Evolutionary conservation across 441 rosid species (phyloP).

Genomic region (Pelargonium myrrhifolium): DNA sequence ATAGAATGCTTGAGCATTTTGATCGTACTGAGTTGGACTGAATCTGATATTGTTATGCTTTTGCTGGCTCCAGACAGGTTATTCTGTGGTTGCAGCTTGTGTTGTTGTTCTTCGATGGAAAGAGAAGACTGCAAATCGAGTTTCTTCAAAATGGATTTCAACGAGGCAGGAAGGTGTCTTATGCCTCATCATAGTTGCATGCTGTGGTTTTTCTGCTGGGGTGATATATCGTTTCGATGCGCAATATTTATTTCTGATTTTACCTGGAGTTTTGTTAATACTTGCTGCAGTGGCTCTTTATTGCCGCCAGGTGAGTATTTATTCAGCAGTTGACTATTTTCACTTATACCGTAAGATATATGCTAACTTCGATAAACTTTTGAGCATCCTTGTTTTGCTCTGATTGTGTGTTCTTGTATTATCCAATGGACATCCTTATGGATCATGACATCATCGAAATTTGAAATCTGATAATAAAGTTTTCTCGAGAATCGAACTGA

Average conservation of each 20-base stretch:
- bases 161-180: conserved; percentile 69
- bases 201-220: conserved; percentile 73
- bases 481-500: too few relatives aligned
- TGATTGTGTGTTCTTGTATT: too few relatives aligned
- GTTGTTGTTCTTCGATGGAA: conserved; percentile 76
- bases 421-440: too few relatives aligned
- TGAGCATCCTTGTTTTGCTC: too few relatives aligned
- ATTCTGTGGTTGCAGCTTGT: conserved; percentile 93
- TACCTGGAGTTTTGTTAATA: conserved; percentile 44
- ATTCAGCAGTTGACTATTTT: too few relatives aligned
- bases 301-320: conserved; percentile 52
- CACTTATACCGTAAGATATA: too few relatives aligned
- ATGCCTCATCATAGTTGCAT: conserved; percentile 62
- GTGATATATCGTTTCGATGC: conserved; percentile 49
- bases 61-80: conserved; percentile 69
- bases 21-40: neutral
- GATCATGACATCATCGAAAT: too few relatives aligned
- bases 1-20: conserved; percentile 7
- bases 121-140: conserved; percentile 43
- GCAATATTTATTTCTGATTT: conserved; percentile 39
- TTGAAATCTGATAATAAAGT: too few relatives aligned
- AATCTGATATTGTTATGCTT: conserved; percentile 14
- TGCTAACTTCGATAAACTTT: too few relatives aligned
- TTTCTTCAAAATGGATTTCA: conserved; percentile 46
- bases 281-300: conserved; percentile 52